These are phyloP conservation scores for Colletotrichum truncatum DNA, from an alignment of 2,329 filamentous ascomycete genomes.

Conservation along the genomic window DNA sequence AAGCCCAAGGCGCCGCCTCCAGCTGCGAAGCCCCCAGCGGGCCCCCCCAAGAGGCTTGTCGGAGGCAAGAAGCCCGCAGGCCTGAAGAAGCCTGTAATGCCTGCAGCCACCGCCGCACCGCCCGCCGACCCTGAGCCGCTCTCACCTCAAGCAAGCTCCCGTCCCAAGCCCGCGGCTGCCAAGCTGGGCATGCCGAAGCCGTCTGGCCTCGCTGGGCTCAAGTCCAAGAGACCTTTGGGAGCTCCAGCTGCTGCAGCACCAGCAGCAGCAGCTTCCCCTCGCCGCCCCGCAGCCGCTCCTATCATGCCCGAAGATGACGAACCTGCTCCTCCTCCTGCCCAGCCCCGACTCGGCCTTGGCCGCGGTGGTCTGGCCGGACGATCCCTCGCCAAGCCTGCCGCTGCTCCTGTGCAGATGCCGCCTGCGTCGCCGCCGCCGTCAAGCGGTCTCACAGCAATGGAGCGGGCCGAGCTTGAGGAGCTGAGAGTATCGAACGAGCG, in stretches of 20 bases:
- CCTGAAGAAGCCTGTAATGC: conserved; percentile 52
- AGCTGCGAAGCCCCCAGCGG: conserved; percentile 53
- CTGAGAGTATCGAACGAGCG: conserved; percentile 85
- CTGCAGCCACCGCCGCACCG: conserved; percentile 42
- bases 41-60: conserved; percentile 57
- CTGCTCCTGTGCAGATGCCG: conserved; percentile 57
- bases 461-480: conserved; percentile 92
- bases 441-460: conserved; percentile 78
- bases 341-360: conserved; percentile 72
- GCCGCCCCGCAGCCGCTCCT: conserved; percentile 57
- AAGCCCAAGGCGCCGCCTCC: conserved; percentile 86
- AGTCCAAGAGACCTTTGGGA: conserved; percentile 65
- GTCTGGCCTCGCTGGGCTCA: conserved; percentile 63
- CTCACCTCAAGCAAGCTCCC: conserved; percentile 66
- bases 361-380: conserved; percentile 86
- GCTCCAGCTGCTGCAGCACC: conserved; percentile 28
- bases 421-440: conserved; percentile 66
- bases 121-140: conserved; percentile 60
- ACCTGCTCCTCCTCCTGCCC: conserved; percentile 62
- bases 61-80: conserved; percentile 52
- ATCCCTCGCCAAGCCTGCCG: conserved; percentile 80
- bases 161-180: conserved; percentile 52
- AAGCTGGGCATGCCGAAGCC: conserved; percentile 67
- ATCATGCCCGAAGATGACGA: conserved; percentile 66
- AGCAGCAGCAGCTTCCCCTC: conserved; percentile 55